phyloP scores from a whole-genome alignment of 2,329 filamentous ascomycete genomes.

The Pezicula radicicola region DNA sequence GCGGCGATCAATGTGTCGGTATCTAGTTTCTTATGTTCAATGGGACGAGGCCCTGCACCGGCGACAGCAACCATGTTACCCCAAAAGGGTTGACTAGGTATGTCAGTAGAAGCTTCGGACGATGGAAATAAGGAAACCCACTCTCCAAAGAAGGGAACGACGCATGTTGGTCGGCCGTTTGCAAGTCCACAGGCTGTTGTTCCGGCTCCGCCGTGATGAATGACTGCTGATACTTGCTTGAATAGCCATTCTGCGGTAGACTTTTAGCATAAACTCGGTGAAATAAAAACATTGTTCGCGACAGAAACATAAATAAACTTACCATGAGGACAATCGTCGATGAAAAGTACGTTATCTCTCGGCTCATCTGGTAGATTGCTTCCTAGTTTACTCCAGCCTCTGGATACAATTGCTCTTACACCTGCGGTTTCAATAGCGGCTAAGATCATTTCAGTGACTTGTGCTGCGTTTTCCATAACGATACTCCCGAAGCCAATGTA shows the following conservation, averaged over 20 bases:
- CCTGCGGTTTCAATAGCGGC: slow-evolving; percentile 29
- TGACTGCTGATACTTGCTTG: slow-evolving; percentile 28
- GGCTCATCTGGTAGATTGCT: not conserved
- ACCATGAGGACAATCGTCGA: slow-evolving; percentile 11
- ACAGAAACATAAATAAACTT: not conserved
- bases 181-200: slow-evolving; percentile 31
- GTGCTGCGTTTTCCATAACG: slow-evolving; percentile 29
- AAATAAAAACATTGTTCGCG: not conserved
- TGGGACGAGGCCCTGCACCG: slow-evolving; percentile 35
- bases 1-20: slow-evolving; percentile 31
- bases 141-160: slow-evolving; percentile 40
- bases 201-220: slow-evolving; percentile 29
- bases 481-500: slow-evolving; percentile 21
- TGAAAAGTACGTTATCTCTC: slow-evolving; percentile 6
- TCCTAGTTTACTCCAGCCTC: slow-evolving; percentile 34
- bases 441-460: slow-evolving; percentile 31
- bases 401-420: slow-evolving; percentile 32
- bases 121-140: slow-evolving; percentile 1
- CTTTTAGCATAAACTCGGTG: not conserved
- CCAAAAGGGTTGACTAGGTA: slow-evolving; percentile 37
- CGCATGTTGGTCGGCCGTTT: slow-evolving; percentile 32
- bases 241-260: slow-evolving; percentile 31
- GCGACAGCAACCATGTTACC: slow-evolving; percentile 35
- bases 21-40: slow-evolving; percentile 31
- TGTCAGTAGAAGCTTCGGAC: not conserved